A percentile compares a stretch with the other conserved stretches of the same genome.
phyloP scores from a whole-genome alignment of 2,329 filamentous ascomycete species.

The Tolypocladium tropicale region DNA sequence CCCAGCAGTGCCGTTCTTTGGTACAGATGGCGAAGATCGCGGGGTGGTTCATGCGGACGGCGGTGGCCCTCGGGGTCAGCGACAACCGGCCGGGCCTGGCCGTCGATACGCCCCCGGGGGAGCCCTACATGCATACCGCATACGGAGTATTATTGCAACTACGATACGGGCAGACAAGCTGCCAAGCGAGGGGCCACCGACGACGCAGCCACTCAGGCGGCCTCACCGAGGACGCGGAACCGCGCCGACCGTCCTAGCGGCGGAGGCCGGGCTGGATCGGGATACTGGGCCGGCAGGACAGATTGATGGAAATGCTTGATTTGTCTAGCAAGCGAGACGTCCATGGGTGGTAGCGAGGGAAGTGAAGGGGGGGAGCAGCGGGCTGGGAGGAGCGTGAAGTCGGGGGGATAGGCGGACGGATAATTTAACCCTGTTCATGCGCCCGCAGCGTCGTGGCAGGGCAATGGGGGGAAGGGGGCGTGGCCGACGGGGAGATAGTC shows the following conservation, averaged over 20 bases:
- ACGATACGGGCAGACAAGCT: not conserved
- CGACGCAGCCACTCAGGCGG: conserved; percentile 7
- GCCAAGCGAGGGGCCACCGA: not conserved
- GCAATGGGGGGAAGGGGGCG: not conserved
- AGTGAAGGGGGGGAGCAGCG: not conserved
- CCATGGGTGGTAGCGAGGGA: too few relatives aligned
- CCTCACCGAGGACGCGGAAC: conserved; percentile 19
- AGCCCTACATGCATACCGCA: not conserved
- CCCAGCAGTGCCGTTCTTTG: not conserved
- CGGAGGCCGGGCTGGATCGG: not conserved
- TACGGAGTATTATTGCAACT: too few relatives aligned
- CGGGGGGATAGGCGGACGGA: not conserved
- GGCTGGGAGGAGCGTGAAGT: not conserved
- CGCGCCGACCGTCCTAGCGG: conserved; percentile 14
- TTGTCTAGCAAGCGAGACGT: not conserved
- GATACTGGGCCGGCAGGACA: not conserved
- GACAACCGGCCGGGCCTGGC: not conserved
- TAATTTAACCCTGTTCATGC: not conserved
- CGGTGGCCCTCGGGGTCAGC: not conserved
- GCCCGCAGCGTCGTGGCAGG: not conserved
- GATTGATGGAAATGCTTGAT: not conserved
- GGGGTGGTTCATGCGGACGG: not conserved
- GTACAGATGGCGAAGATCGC: not conserved
- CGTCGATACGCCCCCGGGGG: not conserved
- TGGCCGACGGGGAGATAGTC: too few relatives aligned